These are phyloP conservation scores for Diaporthe nobilis DNA, from an alignment of 2,329 filamentous ascomycete species.

Conservation along the genomic window DNA sequence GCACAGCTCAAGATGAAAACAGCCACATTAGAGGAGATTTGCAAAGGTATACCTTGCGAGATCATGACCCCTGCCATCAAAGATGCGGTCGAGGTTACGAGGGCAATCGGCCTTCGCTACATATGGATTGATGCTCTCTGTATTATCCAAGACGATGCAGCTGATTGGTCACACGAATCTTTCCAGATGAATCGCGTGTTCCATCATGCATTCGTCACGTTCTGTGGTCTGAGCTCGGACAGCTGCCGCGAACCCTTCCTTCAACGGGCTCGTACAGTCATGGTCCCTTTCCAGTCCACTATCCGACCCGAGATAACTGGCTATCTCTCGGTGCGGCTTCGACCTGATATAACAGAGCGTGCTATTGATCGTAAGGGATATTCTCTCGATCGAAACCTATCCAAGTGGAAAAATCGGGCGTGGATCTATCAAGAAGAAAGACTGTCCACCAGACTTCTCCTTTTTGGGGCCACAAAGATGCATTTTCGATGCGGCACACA, in stretches of 20 bases:
- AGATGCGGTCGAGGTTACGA: background rate
- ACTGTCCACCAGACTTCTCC: background rate
- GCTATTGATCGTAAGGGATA: fast-evolving
- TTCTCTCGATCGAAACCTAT: fast-evolving
- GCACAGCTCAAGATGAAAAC: background rate
- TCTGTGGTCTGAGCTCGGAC: background rate
- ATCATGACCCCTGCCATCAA: background rate
- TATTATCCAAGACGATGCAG: background rate
- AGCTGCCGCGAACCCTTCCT: background rate
- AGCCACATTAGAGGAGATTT: background rate
- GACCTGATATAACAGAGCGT: background rate
- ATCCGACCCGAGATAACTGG: background rate
- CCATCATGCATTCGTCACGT: background rate
- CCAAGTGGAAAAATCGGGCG: background rate
- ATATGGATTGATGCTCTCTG: slow-evolving; percentile 13
- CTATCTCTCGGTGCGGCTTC: background rate
- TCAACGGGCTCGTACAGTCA: background rate
- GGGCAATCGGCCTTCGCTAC: background rate
- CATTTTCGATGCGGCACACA: background rate
- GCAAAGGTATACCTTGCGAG: background rate
- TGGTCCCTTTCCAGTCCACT: background rate
- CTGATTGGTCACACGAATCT: slow-evolving; percentile 9
- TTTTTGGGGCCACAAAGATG: background rate
- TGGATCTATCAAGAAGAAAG: background rate
- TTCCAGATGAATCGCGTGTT: background rate